Evolutionary conservation across 805 yeast genomes (phyloP), one percentile per base, ranked within the genome.

Genomic region (Helenozyma rhizophorensis): DNA sequence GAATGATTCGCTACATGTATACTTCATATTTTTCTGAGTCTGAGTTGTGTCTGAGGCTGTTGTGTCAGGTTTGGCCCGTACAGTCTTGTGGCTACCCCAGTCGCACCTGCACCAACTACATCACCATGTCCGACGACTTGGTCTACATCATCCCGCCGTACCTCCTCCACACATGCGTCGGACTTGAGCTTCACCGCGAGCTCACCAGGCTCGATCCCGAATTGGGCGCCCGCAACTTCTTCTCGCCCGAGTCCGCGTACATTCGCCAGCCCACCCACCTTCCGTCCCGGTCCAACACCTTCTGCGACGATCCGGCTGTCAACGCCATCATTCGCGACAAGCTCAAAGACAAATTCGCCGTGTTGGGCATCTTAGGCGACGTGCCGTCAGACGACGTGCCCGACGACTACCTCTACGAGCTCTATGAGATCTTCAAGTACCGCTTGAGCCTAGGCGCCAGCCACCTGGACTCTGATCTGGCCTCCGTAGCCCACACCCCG

Each of bases 61-160:
- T n/a, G n/a, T n/a, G n/a, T n/a, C n/a, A n/a, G n/a, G n/a, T n/a
- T n/a, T n/a, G n/a, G n/a, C n/a, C n/a, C n/a, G n/a, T n/a, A n/a
- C n/a, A n/a, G n/a, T n/a, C n/a, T n/a, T n/a, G n/a, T n/a, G n/a
- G 6, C 22, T 14, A 14, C 21, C 14, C 9, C 21, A 5, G n/a
- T 16, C 19, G 9, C 11, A 5, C 11, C 24, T 14, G 5, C 30
- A 9, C 21, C 30, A 28, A 9, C n/a, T n/a, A n/a, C n/a, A n/a
- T n/a, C 19, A 17, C 19, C 15, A 43, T 42, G 47, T 18, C 36
- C 11, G 30, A 35, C 30, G 48, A 47, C 19, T 36, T 46, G 30
- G 48, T 53, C 11, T 62, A 65, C 40, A 49, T 62, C 15, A 61
- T 67, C 10, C 72, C 72, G 7, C 72, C 72, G 8, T 67, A 67